These are phyloP conservation scores for Diaporthe sp. DNA, from an alignment of 2,329 filamentous ascomycete species.

Conservation along the genomic window DNA sequence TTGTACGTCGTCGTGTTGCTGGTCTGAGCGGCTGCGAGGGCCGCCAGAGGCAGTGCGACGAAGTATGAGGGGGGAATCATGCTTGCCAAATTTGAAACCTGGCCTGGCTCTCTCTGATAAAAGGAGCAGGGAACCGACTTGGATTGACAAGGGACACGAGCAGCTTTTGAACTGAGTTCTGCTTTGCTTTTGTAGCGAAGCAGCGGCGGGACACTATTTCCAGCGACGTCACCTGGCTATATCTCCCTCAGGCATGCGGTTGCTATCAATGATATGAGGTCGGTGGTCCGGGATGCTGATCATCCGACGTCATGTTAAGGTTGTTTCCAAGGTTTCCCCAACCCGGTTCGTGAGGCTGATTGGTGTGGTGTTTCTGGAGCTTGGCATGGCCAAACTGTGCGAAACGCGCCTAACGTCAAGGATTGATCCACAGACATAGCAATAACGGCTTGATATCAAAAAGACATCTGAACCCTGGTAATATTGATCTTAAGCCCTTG, in stretches of 20 bases:
- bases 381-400: background rate
- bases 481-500: too few relatives aligned
- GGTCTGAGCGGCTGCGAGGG: background rate
- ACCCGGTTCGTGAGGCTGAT: background rate
- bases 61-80: background rate
- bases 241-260: background rate
- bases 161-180: background rate
- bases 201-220: background rate
- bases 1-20: conserved; percentile 21
- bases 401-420: too few relatives aligned
- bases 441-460: too few relatives aligned
- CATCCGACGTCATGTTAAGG: conserved; percentile 21
- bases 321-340: conserved; percentile 20
- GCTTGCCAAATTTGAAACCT: background rate
- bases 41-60: background rate
- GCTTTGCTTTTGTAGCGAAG: background rate
- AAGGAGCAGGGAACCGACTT: background rate
- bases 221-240: conserved; percentile 10
- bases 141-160: background rate
- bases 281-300: conserved; percentile 7
- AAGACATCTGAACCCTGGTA: too few relatives aligned
- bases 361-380: conserved; percentile 8
- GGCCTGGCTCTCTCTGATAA: background rate
- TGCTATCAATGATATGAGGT: background rate
- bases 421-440: too few relatives aligned